Evolutionary conservation across 129 eudicot species (phyloP).

Genomic region (Lactuca saligna): DNA sequence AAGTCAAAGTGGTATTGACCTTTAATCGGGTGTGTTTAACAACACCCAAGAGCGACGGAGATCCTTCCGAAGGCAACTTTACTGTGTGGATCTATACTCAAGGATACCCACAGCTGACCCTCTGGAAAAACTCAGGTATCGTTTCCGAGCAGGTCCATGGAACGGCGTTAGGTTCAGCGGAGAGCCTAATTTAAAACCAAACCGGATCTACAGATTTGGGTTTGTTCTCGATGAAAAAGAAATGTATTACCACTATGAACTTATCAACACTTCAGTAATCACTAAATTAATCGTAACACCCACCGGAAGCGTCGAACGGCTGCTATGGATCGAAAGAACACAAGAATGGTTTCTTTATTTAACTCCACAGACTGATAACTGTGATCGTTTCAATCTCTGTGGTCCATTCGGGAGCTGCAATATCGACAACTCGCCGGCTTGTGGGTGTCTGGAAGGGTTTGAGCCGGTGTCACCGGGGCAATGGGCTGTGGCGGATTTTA

Average conservation of each 20-base stretch:
- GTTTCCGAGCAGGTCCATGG: conserved; percentile 53
- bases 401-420: conserved; percentile 37
- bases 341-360: conserved; percentile 32
- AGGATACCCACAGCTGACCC: conserved; percentile 42
- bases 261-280: conserved; percentile 18
- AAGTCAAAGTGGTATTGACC: too few relatives aligned
- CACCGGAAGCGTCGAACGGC: conserved; percentile 28
- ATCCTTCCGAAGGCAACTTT: conserved; percentile 46
- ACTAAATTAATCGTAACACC: conserved; percentile 39
- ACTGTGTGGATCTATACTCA: conserved; percentile 31
- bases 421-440: conserved; percentile 38
- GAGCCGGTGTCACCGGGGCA: conserved; percentile 27
- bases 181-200: conserved; percentile 21
- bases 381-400: conserved; percentile 39
- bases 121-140: conserved; percentile 17
- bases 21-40: too few relatives aligned
- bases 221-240: conserved; percentile 31
- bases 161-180: conserved; percentile 52
- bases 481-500: conserved; percentile 42
- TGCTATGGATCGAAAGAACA: conserved; percentile 30
- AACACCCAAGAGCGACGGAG: conserved; percentile 41
- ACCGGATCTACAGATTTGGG: conserved; percentile 25
- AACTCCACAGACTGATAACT: conserved; percentile 35
- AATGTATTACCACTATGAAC: conserved; percentile 37
- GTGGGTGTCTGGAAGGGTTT: conserved; percentile 43